Evolutionary conservation across 805 yeast species (phyloP), one percentile per base, ranked within the genome.

Genomic region (Ogataea paraovalis): DNA sequence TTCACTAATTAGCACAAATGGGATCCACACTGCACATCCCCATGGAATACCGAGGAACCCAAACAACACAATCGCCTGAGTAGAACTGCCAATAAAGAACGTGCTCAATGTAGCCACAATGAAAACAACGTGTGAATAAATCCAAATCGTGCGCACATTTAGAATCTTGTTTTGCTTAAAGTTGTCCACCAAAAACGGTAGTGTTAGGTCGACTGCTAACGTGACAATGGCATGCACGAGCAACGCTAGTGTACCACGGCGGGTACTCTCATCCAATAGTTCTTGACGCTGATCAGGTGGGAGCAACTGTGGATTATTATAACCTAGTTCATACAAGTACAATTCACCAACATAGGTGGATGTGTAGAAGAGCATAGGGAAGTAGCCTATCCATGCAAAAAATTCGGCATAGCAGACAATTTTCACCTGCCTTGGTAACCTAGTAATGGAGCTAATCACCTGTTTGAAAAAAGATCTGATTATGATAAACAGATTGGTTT

Each of bases 11-110:
- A 82, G 56, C 1, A 80, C 80, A 60, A 80, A 82, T 6, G 87
- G 87, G 2, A 82, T 80, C 87, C 87, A 82, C 16, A 79, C 69
- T 0, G 85, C 82, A 49, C 71, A 71, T 1, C 86, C 85, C 87
- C 87, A 82, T 0, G 85, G 75, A 19, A 81, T 65, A 2, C 87
- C 87, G 39, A 80, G 59, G 14, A 80, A 55, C 0, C 72, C 80
- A 53, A 81, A 76, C 58, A 81, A 58, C 0, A 66, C 52, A 8
- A 79, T 72, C 0, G 82, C 85, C 12, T 60, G 65, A 0, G 45
- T 45, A 6, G 77, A 75, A 7, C 64, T 63, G 2, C 55, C 37
- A 20, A 79, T 70, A 44, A 72, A 71, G 44, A 78, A 74, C 0
- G 85, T 78, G 1, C 71, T 53, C 5, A 70, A 33, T 66, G 77